These are phyloP conservation scores for Umbelopsis sp. DNA, from an alignment of 192 early-diverging fungal genomes.

Conservation along the genomic window DNA sequence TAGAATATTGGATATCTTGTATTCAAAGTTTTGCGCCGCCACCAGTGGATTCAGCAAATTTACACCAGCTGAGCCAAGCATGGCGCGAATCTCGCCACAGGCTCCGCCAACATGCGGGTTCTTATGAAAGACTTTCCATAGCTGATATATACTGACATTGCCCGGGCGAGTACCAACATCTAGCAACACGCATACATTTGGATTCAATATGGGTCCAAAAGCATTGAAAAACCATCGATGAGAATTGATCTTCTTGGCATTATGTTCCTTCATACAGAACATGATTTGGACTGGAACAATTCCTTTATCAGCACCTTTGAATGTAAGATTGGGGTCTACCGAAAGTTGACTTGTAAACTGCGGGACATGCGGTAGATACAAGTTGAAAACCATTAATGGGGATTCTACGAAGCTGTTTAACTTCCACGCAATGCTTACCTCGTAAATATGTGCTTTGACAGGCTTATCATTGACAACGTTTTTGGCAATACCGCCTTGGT, in stretches of 20 bases:
- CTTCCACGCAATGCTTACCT: constrained; percentile 39
- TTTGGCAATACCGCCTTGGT: constrained; percentile 65
- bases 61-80: constrained; percentile 48
- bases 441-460: constrained; percentile 82
- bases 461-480: constrained; percentile 69
- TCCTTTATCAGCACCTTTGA: constrained; percentile 62
- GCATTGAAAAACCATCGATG: constrained; percentile 83
- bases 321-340: constrained; percentile 66
- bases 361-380: neutral
- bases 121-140: constrained; percentile 68
- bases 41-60: constrained; percentile 75
- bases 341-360: constrained; percentile 81
- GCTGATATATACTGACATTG: constrained; percentile 52
- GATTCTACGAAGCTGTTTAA: too few relatives aligned
- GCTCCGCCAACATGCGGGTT: constrained; percentile 73
- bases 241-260: constrained; percentile 75
- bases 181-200: constrained; percentile 69
- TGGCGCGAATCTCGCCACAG: constrained; percentile 78
- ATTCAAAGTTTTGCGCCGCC: constrained; percentile 79
- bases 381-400: too few relatives aligned
- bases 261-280: constrained; percentile 84
- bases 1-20: constrained; percentile 80
- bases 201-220: constrained; percentile 64
- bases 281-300: constrained; percentile 71
- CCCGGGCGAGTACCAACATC: constrained; percentile 78